phyloP scores from a whole-genome alignment of 2,329 filamentous ascomycete species.

The Aspergillus unguis region DNA sequence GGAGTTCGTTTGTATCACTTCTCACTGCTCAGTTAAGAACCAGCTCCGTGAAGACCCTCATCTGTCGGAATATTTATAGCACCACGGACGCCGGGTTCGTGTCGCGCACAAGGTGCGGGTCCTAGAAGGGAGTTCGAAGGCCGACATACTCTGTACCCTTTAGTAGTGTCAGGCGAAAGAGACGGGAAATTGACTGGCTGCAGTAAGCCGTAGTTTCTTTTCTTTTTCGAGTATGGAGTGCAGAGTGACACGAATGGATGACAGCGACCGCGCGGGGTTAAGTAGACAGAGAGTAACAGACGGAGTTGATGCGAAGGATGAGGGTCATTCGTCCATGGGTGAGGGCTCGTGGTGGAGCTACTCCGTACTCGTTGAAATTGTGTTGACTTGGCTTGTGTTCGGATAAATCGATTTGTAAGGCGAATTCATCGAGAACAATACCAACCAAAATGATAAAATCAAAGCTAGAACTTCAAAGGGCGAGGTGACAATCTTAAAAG shows the following conservation, averaged over 20 bases:
- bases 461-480: background rate
- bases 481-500: background rate
- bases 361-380: conserved; percentile 12
- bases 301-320: conserved; percentile 10
- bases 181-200: conserved; percentile 4
- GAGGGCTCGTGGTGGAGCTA: conserved; percentile 16
- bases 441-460: background rate
- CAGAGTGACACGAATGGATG: too few species aligned
- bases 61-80: conserved; percentile 9
- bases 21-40: background rate
- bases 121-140: background rate
- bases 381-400: conserved; percentile 15
- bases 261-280: conserved; percentile 14
- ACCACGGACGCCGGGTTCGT: background rate
- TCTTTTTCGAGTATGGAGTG: background rate
- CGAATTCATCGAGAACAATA: background rate
- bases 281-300: conserved; percentile 2
- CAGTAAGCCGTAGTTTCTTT: conserved; percentile 5
- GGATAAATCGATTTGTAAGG: conserved; percentile 19
- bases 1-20: background rate
- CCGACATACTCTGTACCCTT: background rate
- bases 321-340: conserved; percentile 16
- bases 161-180: conserved; percentile 1
- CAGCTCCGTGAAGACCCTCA: conserved; percentile 9
- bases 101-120: conserved; percentile 3